These are phyloP conservation scores for Triglochin maritima DNA, from an alignment of 106 monocot species.

Conservation along the genomic window DNA sequence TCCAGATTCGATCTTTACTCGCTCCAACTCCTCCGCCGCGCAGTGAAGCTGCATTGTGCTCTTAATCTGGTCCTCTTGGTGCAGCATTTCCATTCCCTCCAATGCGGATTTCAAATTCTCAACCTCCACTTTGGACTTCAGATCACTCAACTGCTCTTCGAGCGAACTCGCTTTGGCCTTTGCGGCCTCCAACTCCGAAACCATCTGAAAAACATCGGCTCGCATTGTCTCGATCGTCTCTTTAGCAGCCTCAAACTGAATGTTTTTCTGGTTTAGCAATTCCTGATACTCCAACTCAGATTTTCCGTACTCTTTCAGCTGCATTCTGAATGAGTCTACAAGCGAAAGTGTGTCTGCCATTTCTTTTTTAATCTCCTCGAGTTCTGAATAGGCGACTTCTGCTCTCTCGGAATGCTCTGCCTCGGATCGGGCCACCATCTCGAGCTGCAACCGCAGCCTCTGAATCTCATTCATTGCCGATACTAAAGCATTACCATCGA, in stretches of 20 bases:
- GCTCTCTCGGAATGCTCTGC: conserved; percentile 17
- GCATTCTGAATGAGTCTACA: conserved; percentile 29
- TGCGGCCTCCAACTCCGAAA: conserved; percentile 51
- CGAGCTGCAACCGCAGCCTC: conserved; percentile 49
- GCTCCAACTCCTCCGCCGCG: conserved; percentile 34
- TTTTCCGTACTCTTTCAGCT: conserved; percentile 19
- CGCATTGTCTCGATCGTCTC: conserved; percentile 44
- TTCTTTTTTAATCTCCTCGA: conserved; percentile 32
- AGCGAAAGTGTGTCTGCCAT: conserved; percentile 22
- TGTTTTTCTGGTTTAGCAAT: conserved; percentile 17
- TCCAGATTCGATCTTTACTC: conserved; percentile 20
- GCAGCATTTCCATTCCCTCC: conserved; percentile 26
- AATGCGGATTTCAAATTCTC: conserved; percentile 28
- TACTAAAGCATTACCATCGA: conserved; percentile 36
- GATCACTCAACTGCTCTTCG: conserved; percentile 30
- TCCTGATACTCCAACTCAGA: conserved; percentile 29
- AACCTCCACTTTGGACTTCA: conserved; percentile 23
- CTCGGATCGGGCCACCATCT: conserved; percentile 27
- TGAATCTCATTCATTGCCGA: conserved; percentile 69
- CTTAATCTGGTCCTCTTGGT: conserved; percentile 44
- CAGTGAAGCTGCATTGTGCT: conserved; percentile 26
- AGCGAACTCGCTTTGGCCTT: conserved; percentile 17
- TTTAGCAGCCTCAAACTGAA: conserved; percentile 40
- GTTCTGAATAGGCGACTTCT: conserved; percentile 25
- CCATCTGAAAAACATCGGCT: conserved; percentile 33